Evolutionary conservation across 1,284 basidiomycete species (phyloP).

Genomic region (Fomes fomentarius): DNA sequence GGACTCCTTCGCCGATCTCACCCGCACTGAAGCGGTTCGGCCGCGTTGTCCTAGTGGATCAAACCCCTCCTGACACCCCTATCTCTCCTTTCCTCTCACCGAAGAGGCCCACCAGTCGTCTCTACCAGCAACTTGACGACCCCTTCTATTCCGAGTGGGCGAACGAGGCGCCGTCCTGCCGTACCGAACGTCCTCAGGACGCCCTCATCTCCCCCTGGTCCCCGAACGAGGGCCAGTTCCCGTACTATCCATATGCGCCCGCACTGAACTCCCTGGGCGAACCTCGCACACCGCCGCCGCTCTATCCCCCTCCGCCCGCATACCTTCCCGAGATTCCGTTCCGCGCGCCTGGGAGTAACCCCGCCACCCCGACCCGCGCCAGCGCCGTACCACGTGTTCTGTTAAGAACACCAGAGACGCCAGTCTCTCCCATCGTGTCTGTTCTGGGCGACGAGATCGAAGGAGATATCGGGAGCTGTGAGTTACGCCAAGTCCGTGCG

Average conservation of each 20-base stretch:
- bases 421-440: slow-evolving; percentile 13
- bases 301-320: slow-evolving; percentile 26
- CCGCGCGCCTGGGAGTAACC: slow-evolving; percentile 9
- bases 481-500: neutral
- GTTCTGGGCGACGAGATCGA: slow-evolving; percentile 20
- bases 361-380: slow-evolving; percentile 6
- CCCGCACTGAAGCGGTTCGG: slow-evolving; percentile 18
- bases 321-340: slow-evolving; percentile 24
- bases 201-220: slow-evolving; percentile 35
- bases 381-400: too few relatives aligned
- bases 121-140: slow-evolving; percentile 29
- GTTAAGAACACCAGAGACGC: neutral
- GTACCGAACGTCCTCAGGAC: slow-evolving; percentile 21
- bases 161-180: slow-evolving; percentile 11
- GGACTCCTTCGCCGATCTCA: slow-evolving; percentile 3
- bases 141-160: slow-evolving; percentile 19
- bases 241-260: slow-evolving; percentile 17
- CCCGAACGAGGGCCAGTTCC: slow-evolving; percentile 28
- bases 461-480: slow-evolving; percentile 14
- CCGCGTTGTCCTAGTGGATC: slow-evolving; percentile 23
- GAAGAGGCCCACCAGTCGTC: slow-evolving; percentile 8
- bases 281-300: slow-evolving; percentile 26
- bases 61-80: slow-evolving; percentile 2
- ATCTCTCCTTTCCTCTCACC: slow-evolving; percentile 14
- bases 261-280: neutral